These are phyloP conservation scores for Alloteropsis semialata DNA, from an alignment of 176 grass and related monocot species.

Conservation along the genomic window DNA sequence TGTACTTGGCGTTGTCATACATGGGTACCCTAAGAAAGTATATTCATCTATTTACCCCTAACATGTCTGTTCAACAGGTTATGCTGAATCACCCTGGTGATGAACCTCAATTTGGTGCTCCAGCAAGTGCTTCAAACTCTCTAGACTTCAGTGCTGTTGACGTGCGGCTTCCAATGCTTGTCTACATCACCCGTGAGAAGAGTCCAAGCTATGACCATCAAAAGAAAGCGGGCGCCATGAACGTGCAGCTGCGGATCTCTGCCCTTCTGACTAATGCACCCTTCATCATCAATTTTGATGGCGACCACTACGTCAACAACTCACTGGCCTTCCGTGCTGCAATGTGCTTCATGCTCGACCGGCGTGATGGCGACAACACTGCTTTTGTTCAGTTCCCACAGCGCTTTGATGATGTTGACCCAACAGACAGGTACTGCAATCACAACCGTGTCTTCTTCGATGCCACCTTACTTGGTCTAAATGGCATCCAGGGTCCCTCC, in stretches of 20 bases:
- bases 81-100: conserved; percentile 37
- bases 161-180: conserved; percentile 46
- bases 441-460: conserved; percentile 98
- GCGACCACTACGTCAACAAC: conserved; percentile 58
- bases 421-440: conserved; percentile 89
- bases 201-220: conserved; percentile 37
- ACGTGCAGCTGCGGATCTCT: conserved; percentile 43
- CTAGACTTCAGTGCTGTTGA: conserved; percentile 45
- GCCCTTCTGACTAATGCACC: conserved; percentile 48
- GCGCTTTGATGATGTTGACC: conserved; percentile 89
- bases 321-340: conserved; percentile 47
- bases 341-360: conserved; percentile 56
- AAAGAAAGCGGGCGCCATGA: conserved; percentile 59
- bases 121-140: conserved; percentile 18
- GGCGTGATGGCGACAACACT: conserved; percentile 73
- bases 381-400: conserved; percentile 95
- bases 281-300: conserved; percentile 55
- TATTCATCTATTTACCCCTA: not conserved
- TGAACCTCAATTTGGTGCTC: conserved; percentile 30
- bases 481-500: conserved; percentile 70
- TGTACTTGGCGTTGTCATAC: not conserved
- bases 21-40: not conserved
- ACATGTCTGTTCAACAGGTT: conserved; percentile 29
- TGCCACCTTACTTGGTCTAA: conserved; percentile 88
- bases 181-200: conserved; percentile 56